phyloP scores from a whole-genome alignment of 306 rosid genomes.

The Trifolium subterraneum region DNA sequence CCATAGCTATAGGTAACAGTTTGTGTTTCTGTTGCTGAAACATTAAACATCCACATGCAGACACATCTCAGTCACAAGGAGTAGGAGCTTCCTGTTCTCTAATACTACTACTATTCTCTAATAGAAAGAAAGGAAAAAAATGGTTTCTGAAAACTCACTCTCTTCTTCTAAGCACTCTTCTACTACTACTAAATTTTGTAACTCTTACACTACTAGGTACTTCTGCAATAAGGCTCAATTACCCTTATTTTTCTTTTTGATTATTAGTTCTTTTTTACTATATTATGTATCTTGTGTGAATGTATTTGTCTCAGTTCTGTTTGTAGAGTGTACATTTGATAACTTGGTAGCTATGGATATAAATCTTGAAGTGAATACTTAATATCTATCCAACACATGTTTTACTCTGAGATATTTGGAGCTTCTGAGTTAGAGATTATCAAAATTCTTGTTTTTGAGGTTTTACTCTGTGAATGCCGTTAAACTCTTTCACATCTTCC shows the following conservation, averaged over 20 bases:
- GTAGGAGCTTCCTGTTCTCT: constrained; percentile 24
- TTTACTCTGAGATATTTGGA: too few species aligned
- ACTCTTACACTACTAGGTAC: constrained; percentile 77
- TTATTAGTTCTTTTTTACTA: not conserved
- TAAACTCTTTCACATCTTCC: too few species aligned
- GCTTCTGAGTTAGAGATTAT: too few species aligned
- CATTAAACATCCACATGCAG: constrained; percentile 19
- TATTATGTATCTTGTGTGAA: not conserved
- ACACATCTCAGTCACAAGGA: constrained; percentile 33
- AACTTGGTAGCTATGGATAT: not conserved
- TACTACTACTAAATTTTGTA: constrained; percentile 66
- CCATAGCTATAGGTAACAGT: constrained; percentile 9
- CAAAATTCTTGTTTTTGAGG: too few species aligned
- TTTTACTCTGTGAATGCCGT: too few species aligned
- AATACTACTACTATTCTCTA: not conserved
- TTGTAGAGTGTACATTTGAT: too few species aligned
- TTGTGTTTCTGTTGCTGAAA: constrained; percentile 47
- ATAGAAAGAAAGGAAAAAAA: constrained; percentile 19
- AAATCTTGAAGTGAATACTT: too few species aligned
- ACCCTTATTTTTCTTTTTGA: not conserved
- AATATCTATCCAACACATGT: too few species aligned
- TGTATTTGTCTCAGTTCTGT: too few species aligned
- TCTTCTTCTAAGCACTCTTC: constrained; percentile 64
- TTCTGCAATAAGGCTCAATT: constrained; percentile 22
- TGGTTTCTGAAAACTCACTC: constrained; percentile 69